Percentiles rank a stretch among this genome's conserved stretches.
These are phyloP conservation scores for Schizosaccharomyces pombe DNA, from an alignment of 805 yeast species.

Conservation along the genomic window DNA sequence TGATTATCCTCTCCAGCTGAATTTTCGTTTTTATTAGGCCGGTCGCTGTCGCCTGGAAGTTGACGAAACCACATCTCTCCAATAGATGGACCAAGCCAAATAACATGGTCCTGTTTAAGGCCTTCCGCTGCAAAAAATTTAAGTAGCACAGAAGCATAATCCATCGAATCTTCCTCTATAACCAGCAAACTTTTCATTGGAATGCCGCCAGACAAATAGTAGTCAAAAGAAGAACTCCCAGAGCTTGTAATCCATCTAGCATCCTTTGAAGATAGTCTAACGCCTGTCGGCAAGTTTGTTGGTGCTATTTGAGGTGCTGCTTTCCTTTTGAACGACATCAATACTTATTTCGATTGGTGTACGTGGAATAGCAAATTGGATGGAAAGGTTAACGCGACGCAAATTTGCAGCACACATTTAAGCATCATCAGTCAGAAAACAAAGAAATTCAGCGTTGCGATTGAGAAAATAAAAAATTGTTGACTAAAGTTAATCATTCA, in stretches of 20 bases:
- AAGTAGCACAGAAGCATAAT: slow-evolving; percentile 37
- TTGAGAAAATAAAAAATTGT: too few species aligned
- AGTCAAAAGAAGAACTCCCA: slow-evolving; percentile 2
- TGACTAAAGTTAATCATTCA: too few species aligned
- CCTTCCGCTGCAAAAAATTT: slow-evolving; percentile 50
- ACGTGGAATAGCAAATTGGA: too few species aligned
- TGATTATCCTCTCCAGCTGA: not conserved
- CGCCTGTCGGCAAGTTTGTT: not conserved
- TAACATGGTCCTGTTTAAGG: slow-evolving; percentile 22
- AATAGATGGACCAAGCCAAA: not conserved
- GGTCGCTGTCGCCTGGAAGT: slow-evolving; percentile 1
- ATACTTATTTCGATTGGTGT: too few species aligned
- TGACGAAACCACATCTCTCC: not conserved
- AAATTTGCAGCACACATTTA: too few species aligned
- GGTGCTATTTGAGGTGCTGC: not conserved
- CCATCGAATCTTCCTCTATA: slow-evolving; percentile 54
- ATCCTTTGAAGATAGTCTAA: not conserved
- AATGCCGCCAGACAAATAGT: slow-evolving; percentile 25
- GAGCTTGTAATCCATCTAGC: not conserved
- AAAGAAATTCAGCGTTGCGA: too few species aligned
- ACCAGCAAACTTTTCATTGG: slow-evolving; percentile 41
- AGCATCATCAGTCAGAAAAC: too few species aligned
- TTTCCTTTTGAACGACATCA: slow-evolving; percentile 2
- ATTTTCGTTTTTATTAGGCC: not conserved
- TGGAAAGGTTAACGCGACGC: too few species aligned